Evolutionary conservation across 179 eudicot genomes (phyloP).

Genomic region (Actinidia polygama): DNA sequence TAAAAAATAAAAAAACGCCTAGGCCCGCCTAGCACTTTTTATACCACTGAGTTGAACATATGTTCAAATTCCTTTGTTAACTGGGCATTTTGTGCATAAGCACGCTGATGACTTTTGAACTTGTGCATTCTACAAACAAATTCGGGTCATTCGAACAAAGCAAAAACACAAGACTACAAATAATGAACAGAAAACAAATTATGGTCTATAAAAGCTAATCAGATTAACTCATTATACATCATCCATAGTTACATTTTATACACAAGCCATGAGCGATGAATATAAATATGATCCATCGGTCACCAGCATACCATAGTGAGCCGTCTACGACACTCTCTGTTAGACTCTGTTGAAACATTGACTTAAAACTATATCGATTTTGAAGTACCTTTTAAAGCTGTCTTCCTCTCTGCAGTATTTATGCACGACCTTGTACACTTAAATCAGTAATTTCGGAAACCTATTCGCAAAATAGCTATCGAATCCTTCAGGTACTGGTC

Average conservation of each 20-base stretch:
- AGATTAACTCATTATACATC: constrained; percentile 11
- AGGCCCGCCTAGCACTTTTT: no score
- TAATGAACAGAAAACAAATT: background rate
- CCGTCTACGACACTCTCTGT: no score
- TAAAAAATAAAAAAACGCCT: no score
- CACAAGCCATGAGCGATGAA: background rate
- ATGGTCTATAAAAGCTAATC: background rate
- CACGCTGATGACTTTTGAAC: background rate
- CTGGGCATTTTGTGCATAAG: background rate
- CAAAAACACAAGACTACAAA: background rate
- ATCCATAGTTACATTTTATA: constrained; percentile 3
- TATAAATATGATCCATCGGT: background rate
- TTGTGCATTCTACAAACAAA: background rate
- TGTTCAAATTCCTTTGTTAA: background rate
- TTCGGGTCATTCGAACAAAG: background rate
- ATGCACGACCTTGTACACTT: constrained; percentile 72
- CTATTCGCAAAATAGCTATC: constrained; percentile 70
- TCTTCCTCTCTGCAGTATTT: constrained; percentile 63
- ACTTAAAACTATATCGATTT: constrained; percentile 17
- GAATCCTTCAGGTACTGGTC: constrained; percentile 88
- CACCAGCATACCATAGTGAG: background rate
- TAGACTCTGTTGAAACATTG: background rate
- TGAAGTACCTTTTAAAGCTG: constrained; percentile 70
- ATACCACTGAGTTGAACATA: no score
- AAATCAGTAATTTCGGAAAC: constrained; percentile 80